A percentile compares a stretch with the other conserved stretches of the same genome.
These are phyloP conservation scores for Thinopyrum elongatum DNA, from an alignment of 176 grass and related monocot species.

Conservation along the genomic window DNA sequence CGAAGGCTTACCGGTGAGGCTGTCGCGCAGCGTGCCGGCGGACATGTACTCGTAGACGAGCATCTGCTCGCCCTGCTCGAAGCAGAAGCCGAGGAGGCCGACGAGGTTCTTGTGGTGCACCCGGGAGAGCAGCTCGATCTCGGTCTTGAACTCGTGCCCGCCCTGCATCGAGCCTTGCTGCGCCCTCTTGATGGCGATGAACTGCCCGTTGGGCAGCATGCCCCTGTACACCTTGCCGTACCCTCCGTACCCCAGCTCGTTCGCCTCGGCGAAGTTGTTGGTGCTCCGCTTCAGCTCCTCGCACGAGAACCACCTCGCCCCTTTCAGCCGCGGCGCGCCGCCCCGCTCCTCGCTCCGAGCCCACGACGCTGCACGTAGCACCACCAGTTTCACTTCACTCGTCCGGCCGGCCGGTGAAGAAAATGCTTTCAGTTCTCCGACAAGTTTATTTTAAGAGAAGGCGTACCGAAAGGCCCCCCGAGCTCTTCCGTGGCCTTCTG, in stretches of 20 bases:
- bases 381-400: not conserved
- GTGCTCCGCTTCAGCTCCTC: slow-evolving; percentile 77
- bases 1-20: slow-evolving; percentile 43
- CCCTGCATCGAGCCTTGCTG: slow-evolving; percentile 87
- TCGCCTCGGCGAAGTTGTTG: slow-evolving; percentile 76
- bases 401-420: not conserved
- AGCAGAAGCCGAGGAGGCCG: slow-evolving; percentile 87
- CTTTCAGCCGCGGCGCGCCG: slow-evolving; percentile 75
- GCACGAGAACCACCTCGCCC: slow-evolving; percentile 90
- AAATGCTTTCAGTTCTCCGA: not conserved
- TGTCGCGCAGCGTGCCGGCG: slow-evolving; percentile 78
- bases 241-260: slow-evolving; percentile 79
- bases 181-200: slow-evolving; percentile 88
- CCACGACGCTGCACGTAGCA: slow-evolving; percentile 63
- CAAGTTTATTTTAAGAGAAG: not conserved
- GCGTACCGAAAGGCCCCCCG: slow-evolving; percentile 76
- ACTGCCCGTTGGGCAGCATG: slow-evolving; percentile 71
- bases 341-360: slow-evolving; percentile 53
- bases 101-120: slow-evolving; percentile 99
- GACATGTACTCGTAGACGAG: slow-evolving; percentile 92
- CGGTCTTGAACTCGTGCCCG: slow-evolving; percentile 89
- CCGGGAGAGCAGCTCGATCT: slow-evolving; percentile 98
- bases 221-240: slow-evolving; percentile 93
- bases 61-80: slow-evolving; percentile 95
- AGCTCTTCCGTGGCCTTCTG: slow-evolving; percentile 75